Evolutionary conservation across 208 protist genomes (phyloP), one percentile per base, ranked within the genome.

Genomic region (Crithidia brevicula): DNA sequence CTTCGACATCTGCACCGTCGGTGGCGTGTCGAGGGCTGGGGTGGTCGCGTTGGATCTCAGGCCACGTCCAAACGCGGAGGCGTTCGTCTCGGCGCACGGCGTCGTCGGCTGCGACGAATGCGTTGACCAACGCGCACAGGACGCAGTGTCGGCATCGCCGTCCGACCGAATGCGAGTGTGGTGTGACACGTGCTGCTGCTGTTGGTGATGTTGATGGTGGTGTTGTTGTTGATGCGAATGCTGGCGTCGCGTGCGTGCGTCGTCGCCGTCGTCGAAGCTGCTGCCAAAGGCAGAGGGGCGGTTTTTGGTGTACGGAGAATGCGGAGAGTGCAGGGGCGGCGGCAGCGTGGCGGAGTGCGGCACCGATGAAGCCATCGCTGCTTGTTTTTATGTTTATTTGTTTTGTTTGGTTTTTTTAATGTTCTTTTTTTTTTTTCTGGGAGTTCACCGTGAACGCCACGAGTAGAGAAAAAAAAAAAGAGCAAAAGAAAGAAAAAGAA

Each of bases 221-320:
- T 46, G 47, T 42, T 38, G 25, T 20, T 40, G 36, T 13, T 40
- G 36, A 7, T 40, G 36, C 36, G 36, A 40, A 0, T 47, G 40
- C 18, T 43, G 10, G 10, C 28, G 56, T 7, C 46, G 47, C 18
- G 22, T 52, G 45, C 15, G 11, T 23, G n/a, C 28, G 8, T 59
- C 53, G 1, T 57, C 62, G 62, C 23, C 34, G 46, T 58, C 56
- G n/a, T 76, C 49, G 43, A 45, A 52, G 47, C 47, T 42, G 38
- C 46, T 40, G 1, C 42, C 45, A 27, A 69, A 65, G 2, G 56
- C 34, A 13, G 62, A 61, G 36, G 28, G 10, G 9, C 38, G 42
- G 43, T n/a, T 62, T 25, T 66, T 60, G 45, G 5, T 50, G 70
- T 60, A 60, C 1, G 70, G 70, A 3, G 54, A 64, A 10, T 58